These are phyloP conservation scores for Rhizoclosmatium sp. DNA, from an alignment of 192 early-diverging fungal genomes.

Conservation along the genomic window DNA sequence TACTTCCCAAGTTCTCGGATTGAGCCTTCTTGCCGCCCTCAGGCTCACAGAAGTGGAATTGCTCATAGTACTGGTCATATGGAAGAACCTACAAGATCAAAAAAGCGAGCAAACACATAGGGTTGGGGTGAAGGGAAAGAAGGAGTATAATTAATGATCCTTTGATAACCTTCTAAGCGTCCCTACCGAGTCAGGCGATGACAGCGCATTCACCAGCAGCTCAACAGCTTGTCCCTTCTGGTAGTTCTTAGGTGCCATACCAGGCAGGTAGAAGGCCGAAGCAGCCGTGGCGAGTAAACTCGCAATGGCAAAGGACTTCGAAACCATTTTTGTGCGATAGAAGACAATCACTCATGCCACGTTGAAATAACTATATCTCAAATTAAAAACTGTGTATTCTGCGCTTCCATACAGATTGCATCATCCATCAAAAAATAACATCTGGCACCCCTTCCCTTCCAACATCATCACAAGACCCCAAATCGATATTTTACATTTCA, in stretches of 20 bases:
- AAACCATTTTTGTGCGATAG: no score
- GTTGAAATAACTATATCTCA: no score
- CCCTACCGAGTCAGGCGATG: slow-evolving; percentile 68
- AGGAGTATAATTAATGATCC: background rate
- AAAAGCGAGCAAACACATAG: background rate
- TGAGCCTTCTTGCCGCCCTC: slow-evolving; percentile 57
- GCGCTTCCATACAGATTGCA: background rate
- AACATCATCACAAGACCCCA: background rate
- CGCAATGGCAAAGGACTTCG: no score
- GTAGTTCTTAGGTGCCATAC: slow-evolving; percentile 92
- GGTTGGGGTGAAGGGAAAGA: background rate
- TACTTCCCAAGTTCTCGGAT: slow-evolving; percentile 86
- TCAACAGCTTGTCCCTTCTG: slow-evolving; percentile 68
- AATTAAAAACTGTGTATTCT: background rate
- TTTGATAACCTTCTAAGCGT: background rate
- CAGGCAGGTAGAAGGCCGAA: slow-evolving; percentile 90
- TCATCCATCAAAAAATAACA: background rate
- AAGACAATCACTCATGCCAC: no score
- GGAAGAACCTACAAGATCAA: slow-evolving; percentile 59
- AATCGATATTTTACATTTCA: slow-evolving; percentile 1
- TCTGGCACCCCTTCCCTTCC: background rate
- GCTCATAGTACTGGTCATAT: slow-evolving; percentile 85
- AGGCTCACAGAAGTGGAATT: slow-evolving; percentile 88
- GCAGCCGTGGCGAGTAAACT: slow-evolving; percentile 16
- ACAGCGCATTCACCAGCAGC: slow-evolving; percentile 87